Base-by-base conservation (phyloP, 352 stramenopile genomes). In the Phytopythium sindhum region DNA sequence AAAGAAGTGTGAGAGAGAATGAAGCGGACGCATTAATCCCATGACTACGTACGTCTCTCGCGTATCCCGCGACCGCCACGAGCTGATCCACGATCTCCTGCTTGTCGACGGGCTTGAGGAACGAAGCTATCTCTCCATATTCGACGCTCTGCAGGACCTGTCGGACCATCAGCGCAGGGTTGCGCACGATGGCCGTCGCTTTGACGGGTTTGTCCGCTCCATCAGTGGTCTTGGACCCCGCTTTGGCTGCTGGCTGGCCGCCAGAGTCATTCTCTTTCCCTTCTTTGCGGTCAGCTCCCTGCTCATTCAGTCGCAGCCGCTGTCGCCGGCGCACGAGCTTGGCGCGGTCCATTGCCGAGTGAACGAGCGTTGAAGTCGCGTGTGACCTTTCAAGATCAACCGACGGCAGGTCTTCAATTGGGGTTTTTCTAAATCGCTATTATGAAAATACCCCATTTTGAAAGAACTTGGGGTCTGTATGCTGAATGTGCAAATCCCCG, bases 111-210 rank as follows among this genome's bases (percentile, higher is more conserved):
- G 48, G 69, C 41, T 67, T 62, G 15, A 86, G 62, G 48, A 76
- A 85, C 31, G 75, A 70, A 15, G 47, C 63, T 6, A 74, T 48
- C 21, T 88, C 70, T 12, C 70, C 70, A 60, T 75, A 81, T 47
- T 81, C 62, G 7, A 70, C 73, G 6, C 72, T 60, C 31, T 88
- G 79, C 31, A 88, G 60, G 54, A 90, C 60, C 64, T 90, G 73
- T 10, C 75, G 73, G 21, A 88, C 66, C 9, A 84, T 50, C 23
- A 90, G 68, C 52, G 60, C 60, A 17, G 72, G 58, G 44, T 79
- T 81, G n/a, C 29, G 48, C n/a, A n/a, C 58, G 37, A 21, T 9
- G 28, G 19, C 21, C 14, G 39, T 26, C 56, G 26, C 29, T 28
- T 53, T 50, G 24, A 41, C n/a, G 24, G 21, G 15, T 37, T 52